Base-by-base conservation (phyloP, 306 rosid species). In the Sophora flavescens region DNA sequence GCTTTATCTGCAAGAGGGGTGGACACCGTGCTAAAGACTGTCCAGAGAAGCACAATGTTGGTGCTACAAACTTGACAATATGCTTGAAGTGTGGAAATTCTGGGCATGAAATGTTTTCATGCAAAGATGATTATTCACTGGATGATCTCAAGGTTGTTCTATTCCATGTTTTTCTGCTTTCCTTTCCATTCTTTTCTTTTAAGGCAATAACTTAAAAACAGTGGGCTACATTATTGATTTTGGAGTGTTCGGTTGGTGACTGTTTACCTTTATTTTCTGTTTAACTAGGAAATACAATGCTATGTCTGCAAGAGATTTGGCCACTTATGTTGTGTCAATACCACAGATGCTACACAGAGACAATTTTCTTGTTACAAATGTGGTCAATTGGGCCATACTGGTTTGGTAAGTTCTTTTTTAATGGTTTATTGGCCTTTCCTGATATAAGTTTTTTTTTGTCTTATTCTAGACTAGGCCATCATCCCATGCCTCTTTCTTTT, bases 11-110 rank as follows among this genome's bases (percentile, higher is more conserved):
- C 82, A 92, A 88, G 77, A 88, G 87, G 53, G 79, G 87, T 64
- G 96, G 96, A 48, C 99, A 96, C 80, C 91, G 87, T 33, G 91
- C 98, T 15, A 91, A 83, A 82, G 92, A 87, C 76, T 96, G 99
- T 86, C 96, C 97, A 15, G 97, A 92, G 72, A 92, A 88, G 92
- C 54, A 77, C 58, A 74, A 13, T 15, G 62, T 64, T 51, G 81
- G 66, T 51, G 78, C 86, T 44, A 36, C 63, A 78, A 80, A 64
- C 50, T 56, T 76, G n/a, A 83, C 44, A 1, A 56, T 91, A 18
- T 96, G 99, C 87, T 81, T 92, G 39, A 96, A 87, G 82, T 96
- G 99, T 62, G 96, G 99, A 61, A 79, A 84, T 80, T 72, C 89
- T 82, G 97, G 91, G 35, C 99, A 96, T 89, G 98, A 92, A 47